Base-by-base conservation (phyloP, 2,329 filamentous ascomycete genomes). In the Aspergillus fischeri region DNA sequence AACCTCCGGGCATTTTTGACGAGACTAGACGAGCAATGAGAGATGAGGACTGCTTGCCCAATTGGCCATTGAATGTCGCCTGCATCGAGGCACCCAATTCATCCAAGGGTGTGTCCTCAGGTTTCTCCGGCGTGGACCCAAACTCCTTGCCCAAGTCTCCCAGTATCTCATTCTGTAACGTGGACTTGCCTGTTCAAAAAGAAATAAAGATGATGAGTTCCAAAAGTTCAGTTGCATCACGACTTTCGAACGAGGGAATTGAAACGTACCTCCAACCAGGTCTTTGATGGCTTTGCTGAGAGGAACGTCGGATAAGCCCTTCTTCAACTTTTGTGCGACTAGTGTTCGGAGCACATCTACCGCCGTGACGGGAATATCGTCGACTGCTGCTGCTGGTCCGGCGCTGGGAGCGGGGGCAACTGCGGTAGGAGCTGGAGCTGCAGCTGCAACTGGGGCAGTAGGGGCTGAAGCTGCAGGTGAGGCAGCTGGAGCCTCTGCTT, bases 1-100 rank as follows among this genome's bases (percentile, higher is more conserved):
- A 99, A 61, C 94, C 94, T 80, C 93, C 94, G 50, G 94, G 94
- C 94, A 99, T 99, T 80, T 99, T 99, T 29, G 94, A 97, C 1
- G 94, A 97, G 47, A 99, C 94, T 73, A 99, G 81, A 66, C 94
- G 89, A 51, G 94, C 94, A 74, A 99, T 89, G 56, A 99, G 84
- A 2, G 92, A 95, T 54, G 90, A 89, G 0, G 94, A 96, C 67
- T 97, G 92, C 79, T 99, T 99, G 75, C 94, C 94, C 60, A 99
- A 86, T 78, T 96, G 93, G 67, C 94, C 94, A 78, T 97, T 94
- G 80, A 99, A 99, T n/a, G 93, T 97, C 49, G 91, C 88, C 78
- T 99, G 94, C 89, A 99, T 96, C 8, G 94, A 83, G 54, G 90
- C 91, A 80, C 92, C 90, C 59, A 99, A 84, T 78, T 99, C 94